Evolutionary conservation across 768 basidiomycete genomes (phyloP).

Genomic region (Leccinum rimulosum): DNA sequence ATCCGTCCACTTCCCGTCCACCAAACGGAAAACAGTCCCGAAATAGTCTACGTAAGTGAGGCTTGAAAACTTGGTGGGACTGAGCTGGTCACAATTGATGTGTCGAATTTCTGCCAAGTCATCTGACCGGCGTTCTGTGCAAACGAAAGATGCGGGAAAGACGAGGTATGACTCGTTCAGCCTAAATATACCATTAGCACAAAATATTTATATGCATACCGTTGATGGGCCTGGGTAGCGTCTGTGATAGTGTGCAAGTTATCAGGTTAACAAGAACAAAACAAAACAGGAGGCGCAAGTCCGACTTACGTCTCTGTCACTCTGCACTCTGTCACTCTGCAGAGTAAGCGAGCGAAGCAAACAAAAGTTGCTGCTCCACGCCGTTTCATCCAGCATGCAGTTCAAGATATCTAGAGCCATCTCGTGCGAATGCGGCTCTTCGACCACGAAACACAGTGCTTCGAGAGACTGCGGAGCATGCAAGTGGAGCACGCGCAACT

Average conservation of each 20-base stretch:
- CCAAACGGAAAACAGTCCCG: neutral
- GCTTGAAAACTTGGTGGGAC: neutral
- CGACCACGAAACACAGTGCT: neutral
- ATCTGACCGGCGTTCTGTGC: too few relatives aligned
- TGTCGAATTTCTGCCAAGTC: neutral
- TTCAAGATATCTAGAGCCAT: neutral
- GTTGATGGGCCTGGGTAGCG: too few relatives aligned
- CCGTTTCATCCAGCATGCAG: neutral
- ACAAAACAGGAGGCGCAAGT: too few relatives aligned
- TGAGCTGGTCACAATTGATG: neutral
- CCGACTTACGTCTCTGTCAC: neutral
- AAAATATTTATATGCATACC: neutral
- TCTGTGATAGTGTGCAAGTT: too few relatives aligned
- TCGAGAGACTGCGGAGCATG: neutral
- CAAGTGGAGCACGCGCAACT: neutral
- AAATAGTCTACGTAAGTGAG: neutral
- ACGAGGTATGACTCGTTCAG: neutral
- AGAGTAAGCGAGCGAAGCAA: neutral
- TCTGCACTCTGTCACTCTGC: neutral
- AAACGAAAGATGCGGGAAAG: too few relatives aligned
- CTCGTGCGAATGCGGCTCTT: neutral
- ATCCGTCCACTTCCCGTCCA: too few relatives aligned
- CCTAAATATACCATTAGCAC: neutral
- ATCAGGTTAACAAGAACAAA: too few relatives aligned
- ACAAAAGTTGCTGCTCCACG: neutral